These are phyloP conservation scores for Prunus dulcis DNA, from an alignment of 306 rosid genomes.

Conservation along the genomic window DNA sequence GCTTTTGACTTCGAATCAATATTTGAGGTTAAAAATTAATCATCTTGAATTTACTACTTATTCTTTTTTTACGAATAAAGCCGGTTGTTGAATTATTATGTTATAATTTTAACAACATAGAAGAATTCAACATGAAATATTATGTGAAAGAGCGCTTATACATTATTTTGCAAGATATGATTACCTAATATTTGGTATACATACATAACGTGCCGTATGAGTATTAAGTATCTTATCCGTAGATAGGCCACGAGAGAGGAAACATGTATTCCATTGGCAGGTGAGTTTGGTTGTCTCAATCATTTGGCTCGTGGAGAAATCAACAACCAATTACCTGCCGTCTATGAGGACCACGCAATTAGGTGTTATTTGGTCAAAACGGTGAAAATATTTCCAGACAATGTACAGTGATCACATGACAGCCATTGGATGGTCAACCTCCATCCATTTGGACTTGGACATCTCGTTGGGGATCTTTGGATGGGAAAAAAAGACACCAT, in stretches of 20 bases:
- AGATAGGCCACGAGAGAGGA: constrained; percentile 9
- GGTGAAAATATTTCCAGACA: constrained; percentile 5
- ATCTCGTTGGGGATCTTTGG: constrained; percentile 32
- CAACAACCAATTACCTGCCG: constrained; percentile 4
- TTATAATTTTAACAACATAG: too few species aligned
- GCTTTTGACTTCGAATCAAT: neutral
- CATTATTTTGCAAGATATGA: neutral
- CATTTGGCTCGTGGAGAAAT: neutral
- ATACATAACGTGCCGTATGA: neutral
- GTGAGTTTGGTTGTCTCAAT: constrained; percentile 30
- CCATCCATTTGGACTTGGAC: constrained; percentile 5
- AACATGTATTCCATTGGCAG: constrained; percentile 21
- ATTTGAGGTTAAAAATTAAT: neutral
- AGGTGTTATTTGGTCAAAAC: constrained; percentile 25
- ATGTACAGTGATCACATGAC: neutral
- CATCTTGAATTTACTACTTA: neutral
- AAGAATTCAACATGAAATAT: too few species aligned
- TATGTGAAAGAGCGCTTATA: neutral
- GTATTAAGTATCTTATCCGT: neutral
- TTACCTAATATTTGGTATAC: neutral
- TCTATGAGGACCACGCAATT: constrained; percentile 20
- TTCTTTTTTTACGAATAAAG: neutral
- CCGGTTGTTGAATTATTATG: neutral
- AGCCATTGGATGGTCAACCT: constrained; percentile 38
- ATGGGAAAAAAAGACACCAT: constrained; percentile 13